Conservation (phyloP, 1,284 basidiomycete genomes). For the Melampsora larici-populina region DNA sequence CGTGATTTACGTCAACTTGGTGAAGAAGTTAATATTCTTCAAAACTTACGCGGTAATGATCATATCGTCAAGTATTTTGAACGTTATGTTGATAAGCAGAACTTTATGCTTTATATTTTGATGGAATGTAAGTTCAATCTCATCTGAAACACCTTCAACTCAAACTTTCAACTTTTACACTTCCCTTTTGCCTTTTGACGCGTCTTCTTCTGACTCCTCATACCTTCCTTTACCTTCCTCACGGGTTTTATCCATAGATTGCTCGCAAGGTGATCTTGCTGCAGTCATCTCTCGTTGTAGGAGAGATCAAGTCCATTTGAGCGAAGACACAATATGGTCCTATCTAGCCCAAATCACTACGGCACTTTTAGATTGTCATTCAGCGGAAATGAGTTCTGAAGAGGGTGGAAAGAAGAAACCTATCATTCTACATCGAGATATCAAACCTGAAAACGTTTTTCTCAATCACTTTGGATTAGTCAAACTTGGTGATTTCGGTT, state of each 20-base stretch:
- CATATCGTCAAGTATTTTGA: constrained; percentile 94
- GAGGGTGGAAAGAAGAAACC: constrained; percentile 45
- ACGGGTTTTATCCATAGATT: constrained; percentile 12
- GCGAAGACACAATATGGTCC: constrained; percentile 90
- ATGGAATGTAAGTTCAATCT: constrained; percentile 64
- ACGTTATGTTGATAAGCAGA: constrained; percentile 82
- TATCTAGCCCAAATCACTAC: constrained; percentile 88
- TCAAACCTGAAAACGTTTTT: constrained; percentile 97
- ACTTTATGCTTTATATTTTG: constrained; percentile 84
- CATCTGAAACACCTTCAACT: not conserved
- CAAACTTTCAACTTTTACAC: constrained; percentile 44
- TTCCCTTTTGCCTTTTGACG: constrained; percentile 67
- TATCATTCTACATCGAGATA: constrained; percentile 78
- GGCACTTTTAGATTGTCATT: constrained; percentile 87
- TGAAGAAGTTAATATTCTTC: constrained; percentile 96
- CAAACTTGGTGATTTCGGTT: constrained; percentile 92
- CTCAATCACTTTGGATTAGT: constrained; percentile 72
- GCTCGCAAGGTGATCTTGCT: constrained; percentile 43
- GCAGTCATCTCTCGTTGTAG: constrained; percentile 37
- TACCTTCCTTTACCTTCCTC: constrained; percentile 70
- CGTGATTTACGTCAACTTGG: constrained; percentile 90
- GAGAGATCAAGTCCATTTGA: constrained; percentile 55
- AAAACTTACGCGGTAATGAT: constrained; percentile 78
- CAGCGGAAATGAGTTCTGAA: constrained; percentile 49
- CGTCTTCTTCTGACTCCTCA: constrained; percentile 84